A percentile compares a stretch with the other conserved stretches of the same genome.
Conservation (phyloP, 441 rosid species). For the Capsella rubella region DNA sequence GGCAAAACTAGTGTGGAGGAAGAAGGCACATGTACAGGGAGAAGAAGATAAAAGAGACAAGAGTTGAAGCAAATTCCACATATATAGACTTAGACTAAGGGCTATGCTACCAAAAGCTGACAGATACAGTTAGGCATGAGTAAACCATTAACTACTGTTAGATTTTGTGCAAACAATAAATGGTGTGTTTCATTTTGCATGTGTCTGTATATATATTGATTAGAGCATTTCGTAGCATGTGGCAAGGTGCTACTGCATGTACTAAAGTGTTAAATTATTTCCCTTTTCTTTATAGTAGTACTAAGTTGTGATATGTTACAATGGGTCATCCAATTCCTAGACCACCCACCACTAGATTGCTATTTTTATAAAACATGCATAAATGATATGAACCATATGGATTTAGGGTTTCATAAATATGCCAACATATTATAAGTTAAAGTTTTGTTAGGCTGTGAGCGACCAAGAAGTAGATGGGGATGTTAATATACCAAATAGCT, state of each 20-base stretch:
- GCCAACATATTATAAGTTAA: too few relatives aligned
- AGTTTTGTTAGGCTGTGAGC: too few relatives aligned
- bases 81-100: slow-evolving; percentile 30
- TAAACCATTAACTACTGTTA: slow-evolving; percentile 32
- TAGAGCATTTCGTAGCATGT: slow-evolving; percentile 20
- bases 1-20: not conserved
- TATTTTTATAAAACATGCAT: not conserved
- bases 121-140: slow-evolving; percentile 37
- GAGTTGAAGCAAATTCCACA: slow-evolving; percentile 28
- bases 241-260: not conserved
- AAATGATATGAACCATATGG: too few relatives aligned
- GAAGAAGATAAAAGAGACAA: slow-evolving; percentile 29
- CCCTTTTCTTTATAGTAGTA: not conserved
- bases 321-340: not conserved
- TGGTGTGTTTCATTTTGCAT: slow-evolving; percentile 26
- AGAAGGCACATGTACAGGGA: slow-evolving; percentile 24
- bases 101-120: slow-evolving; percentile 36
- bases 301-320: not conserved
- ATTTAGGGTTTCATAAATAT: too few relatives aligned
- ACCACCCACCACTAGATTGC: not conserved
- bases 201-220: slow-evolving; percentile 5
- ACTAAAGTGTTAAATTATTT: not conserved
- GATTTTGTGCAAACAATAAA: slow-evolving; percentile 35
- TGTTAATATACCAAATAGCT: too few relatives aligned
- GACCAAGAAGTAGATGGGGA: too few relatives aligned